A percentile compares a stretch with the other conserved stretches of the same genome.
Evolutionary conservation across 768 basidiomycete genomes (phyloP).

Genomic region (Calocybe indica): DNA sequence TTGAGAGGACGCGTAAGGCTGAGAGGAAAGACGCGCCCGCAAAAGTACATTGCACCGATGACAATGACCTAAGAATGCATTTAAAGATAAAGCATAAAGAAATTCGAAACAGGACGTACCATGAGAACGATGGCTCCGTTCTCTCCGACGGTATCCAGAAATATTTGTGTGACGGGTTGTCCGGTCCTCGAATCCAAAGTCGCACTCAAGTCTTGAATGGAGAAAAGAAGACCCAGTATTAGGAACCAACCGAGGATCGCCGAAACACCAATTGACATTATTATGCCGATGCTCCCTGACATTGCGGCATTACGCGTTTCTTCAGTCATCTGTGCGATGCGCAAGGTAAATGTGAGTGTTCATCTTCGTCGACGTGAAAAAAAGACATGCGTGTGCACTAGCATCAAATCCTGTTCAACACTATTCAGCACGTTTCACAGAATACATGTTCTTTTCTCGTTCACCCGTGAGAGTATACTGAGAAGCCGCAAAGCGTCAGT

Average conservation of each 20-base stretch:
- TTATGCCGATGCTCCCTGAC: slow-evolving; percentile 62
- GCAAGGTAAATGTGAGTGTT: background rate
- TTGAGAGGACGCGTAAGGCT: background rate
- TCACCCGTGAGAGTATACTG: slow-evolving; percentile 64
- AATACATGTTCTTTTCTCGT: slow-evolving; percentile 3
- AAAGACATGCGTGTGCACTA: slow-evolving; percentile 51
- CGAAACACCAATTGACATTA: slow-evolving; percentile 69
- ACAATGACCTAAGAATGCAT: slow-evolving; percentile 42
- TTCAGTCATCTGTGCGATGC: slow-evolving; percentile 55
- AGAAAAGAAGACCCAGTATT: slow-evolving; percentile 65
- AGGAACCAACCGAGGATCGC: slow-evolving; percentile 75
- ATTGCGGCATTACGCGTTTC: slow-evolving; percentile 68
- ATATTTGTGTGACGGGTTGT: slow-evolving; percentile 75
- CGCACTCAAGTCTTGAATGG: slow-evolving; percentile 61
- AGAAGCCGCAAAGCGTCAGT: background rate
- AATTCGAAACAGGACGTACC: slow-evolving; percentile 28
- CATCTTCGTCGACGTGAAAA: background rate
- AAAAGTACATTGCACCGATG: slow-evolving; percentile 71
- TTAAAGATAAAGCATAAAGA: background rate
- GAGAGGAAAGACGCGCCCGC: slow-evolving; percentile 37
- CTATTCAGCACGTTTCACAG: background rate
- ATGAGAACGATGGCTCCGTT: slow-evolving; percentile 71
- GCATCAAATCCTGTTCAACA: slow-evolving; percentile 58
- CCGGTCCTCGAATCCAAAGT: slow-evolving; percentile 51
- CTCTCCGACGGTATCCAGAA: slow-evolving; percentile 69